Base-by-base conservation (phyloP, 2,329 filamentous ascomycete genomes). In the Ilyonectria robusta region DNA sequence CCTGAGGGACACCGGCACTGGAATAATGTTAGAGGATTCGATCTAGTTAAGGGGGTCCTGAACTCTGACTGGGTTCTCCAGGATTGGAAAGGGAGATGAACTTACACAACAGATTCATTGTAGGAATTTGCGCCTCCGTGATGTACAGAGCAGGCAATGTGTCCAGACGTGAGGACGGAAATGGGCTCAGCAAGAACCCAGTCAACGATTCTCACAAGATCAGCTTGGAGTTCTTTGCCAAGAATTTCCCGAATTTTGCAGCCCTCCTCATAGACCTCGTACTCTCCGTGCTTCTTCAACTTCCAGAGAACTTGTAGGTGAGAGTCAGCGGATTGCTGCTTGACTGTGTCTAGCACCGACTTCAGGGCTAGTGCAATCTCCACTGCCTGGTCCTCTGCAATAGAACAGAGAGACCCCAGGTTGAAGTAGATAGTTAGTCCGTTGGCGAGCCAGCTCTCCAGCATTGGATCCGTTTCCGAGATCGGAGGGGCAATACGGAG, bases 121-220 rank as follows among this genome's bases (percentile, higher is more conserved):
- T 78, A 83, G 0, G 83, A 84, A 62, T 83, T 86, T 0, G 84
- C 82, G 4, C 84, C 84, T 8, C 84, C 84, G 63, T 86, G 84
- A 58, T 85, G 81, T 3, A 86, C 76, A 10, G 82, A 79, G 29
- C 81, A 82, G 2, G 78, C 74, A 6, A 86, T 71, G 17, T 78
- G 70, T 0, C 81, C 81, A 3, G 78, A 79, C 31, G 78, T 70
- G 6, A 86, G 70, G 5, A 83, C 62, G 0, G 80, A 73, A 1
- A 71, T 69, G 0, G 83, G 83, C 40, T 84, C 79, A 0, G 80
- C 76, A 4, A 74, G 70, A 2, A 86, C 47, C 84, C 84, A 86
- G 5, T 80, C 69, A 3, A 78, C 72, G 4, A 85, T 78, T 1
- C 80, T 78, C 0, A 85, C 76, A 3, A 74, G 70, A 11, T 77